A percentile compares a stretch with the other conserved stretches of the same genome.
Evolutionary conservation across 2,329 filamentous ascomycete genomes (phyloP).

Genomic region (Chaetomium strumarium): DNA sequence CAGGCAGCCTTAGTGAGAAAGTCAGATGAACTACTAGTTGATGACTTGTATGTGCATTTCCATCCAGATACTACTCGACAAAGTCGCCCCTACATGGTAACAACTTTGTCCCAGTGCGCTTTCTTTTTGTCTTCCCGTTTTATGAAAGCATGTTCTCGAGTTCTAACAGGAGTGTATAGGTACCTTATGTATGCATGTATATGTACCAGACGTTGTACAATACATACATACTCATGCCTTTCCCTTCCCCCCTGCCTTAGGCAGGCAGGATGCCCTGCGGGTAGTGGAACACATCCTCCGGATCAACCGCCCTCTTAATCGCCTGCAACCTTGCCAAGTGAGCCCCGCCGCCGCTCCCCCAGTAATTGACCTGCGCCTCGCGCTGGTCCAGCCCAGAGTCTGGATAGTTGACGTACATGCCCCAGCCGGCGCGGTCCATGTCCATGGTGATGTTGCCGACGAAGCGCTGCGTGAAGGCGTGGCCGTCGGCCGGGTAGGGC

Average conservation of each 20-base stretch:
- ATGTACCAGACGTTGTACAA: too few species aligned
- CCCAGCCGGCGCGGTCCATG: conserved; percentile 29
- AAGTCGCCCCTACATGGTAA: too few species aligned
- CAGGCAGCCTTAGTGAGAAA: too few species aligned
- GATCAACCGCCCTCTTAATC: conserved; percentile 35
- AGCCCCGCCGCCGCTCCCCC: too few species aligned
- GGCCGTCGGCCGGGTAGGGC: conserved; percentile 31
- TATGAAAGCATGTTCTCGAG: too few species aligned
- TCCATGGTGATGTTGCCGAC: conserved; percentile 29
- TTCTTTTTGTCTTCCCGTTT: too few species aligned
- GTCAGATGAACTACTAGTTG: too few species aligned
- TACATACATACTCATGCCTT: neutral
- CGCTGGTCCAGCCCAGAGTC: conserved; percentile 32
- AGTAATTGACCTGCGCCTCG: conserved; percentile 33
- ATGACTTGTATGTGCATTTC: too few species aligned
- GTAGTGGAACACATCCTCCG: conserved; percentile 36
- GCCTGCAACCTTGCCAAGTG: conserved; percentile 30
- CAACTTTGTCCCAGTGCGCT: too few species aligned
- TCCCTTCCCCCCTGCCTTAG: neutral
- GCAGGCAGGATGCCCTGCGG: conserved; percentile 33
- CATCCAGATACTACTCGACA: too few species aligned
- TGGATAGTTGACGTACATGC: conserved; percentile 39
- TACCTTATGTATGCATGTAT: too few species aligned
- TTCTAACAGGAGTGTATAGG: too few species aligned
- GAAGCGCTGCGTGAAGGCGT: conserved; percentile 32